These are phyloP conservation scores for Bertia moriformis DNA, from an alignment of 2,329 filamentous ascomycete genomes.

Conservation along the genomic window DNA sequence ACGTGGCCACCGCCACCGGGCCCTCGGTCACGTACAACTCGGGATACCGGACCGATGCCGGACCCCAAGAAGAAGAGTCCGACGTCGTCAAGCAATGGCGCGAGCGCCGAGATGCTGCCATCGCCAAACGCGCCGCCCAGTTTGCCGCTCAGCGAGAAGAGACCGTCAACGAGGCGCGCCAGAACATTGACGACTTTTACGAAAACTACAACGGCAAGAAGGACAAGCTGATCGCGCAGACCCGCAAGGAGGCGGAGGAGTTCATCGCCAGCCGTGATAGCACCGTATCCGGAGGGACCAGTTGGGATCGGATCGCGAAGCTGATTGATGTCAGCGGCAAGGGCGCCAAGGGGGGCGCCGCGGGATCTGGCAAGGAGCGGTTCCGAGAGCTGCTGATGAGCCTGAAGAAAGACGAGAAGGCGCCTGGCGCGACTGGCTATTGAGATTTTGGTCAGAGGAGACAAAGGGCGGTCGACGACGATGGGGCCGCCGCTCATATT, in stretches of 20 bases:
- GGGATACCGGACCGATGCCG: slow-evolving; percentile 38
- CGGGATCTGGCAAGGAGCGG: slow-evolving; percentile 84
- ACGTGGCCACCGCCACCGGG: slow-evolving; percentile 59
- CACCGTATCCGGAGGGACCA: slow-evolving; percentile 84
- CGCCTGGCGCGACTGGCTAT: slow-evolving; percentile 50
- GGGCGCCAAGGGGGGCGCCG: slow-evolving; percentile 70
- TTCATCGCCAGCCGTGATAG: slow-evolving; percentile 82
- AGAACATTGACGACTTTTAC: slow-evolving; percentile 98
- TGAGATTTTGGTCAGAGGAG: slow-evolving; percentile 21
- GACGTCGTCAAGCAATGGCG: slow-evolving; percentile 87
- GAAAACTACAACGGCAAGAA: slow-evolving; percentile 98
- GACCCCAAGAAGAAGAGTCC: slow-evolving; percentile 67
- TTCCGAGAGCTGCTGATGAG: slow-evolving; percentile 82
- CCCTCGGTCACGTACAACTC: slow-evolving; percentile 48
- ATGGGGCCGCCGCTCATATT: no score
- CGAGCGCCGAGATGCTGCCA: slow-evolving; percentile 69
- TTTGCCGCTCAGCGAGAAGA: slow-evolving; percentile 70
- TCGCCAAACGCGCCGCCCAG: slow-evolving; percentile 71
- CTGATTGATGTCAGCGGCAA: slow-evolving; percentile 95
- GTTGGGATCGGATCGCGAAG: slow-evolving; percentile 97
- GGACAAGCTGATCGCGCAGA: slow-evolving; percentile 81
- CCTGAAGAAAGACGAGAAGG: slow-evolving; percentile 85
- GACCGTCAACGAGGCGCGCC: slow-evolving; percentile 75
- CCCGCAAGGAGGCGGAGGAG: slow-evolving; percentile 80
- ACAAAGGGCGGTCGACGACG: no score